Evolutionary conservation across 2,329 filamentous ascomycete genomes (phyloP).

Genomic region (Fusarium xyrophilum): DNA sequence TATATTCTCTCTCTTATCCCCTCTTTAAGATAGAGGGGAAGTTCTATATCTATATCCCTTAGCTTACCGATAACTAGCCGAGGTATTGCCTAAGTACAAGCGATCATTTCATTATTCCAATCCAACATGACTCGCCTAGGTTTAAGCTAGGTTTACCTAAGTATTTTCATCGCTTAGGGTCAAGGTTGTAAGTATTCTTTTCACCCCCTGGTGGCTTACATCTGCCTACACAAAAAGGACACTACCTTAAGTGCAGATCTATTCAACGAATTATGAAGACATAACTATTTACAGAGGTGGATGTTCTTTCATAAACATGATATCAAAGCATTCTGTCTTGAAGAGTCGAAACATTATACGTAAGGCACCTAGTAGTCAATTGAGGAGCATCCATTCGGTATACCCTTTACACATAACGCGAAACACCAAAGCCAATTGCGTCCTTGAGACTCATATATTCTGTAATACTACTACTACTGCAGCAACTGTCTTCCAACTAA

Average conservation of each 20-base stretch:
- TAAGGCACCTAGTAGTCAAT: not conserved
- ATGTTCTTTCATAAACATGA: slow-evolving; percentile 5
- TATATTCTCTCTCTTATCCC: no score
- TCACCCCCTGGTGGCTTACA: not conserved
- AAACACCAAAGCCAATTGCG: not conserved
- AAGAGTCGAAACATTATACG: not conserved
- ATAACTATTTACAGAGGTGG: slow-evolving; percentile 3
- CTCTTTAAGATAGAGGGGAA: no score
- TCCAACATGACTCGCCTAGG: no score
- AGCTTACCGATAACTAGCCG: no score
- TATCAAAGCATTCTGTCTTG: not conserved
- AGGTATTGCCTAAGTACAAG: no score
- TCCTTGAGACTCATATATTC: not conserved
- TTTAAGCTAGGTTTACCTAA: not conserved
- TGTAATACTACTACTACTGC: not conserved
- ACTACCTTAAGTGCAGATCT: slow-evolving; percentile 14
- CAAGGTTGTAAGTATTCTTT: not conserved
- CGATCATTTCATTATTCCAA: no score
- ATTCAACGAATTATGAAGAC: slow-evolving; percentile 5
- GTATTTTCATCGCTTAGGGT: not conserved
- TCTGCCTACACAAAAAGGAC: not conserved
- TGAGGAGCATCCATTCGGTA: not conserved
- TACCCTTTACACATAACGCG: not conserved
- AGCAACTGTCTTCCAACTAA: not conserved
- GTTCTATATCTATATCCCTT: no score